Conservation (phyloP, 352 stramenopile species). For the Pythium angustatum region DNA sequence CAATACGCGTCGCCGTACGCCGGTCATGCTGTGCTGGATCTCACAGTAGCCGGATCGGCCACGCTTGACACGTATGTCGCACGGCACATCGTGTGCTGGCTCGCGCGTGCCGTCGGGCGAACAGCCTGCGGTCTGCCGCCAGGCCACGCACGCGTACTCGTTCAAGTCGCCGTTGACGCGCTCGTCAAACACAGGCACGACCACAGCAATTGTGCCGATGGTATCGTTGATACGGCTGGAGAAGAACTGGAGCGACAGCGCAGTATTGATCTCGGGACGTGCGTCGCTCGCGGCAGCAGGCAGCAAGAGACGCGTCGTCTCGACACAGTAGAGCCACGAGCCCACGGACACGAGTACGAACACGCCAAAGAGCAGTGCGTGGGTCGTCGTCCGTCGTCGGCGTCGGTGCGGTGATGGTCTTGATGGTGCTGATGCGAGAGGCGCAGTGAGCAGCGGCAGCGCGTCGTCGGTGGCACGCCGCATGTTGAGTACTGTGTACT, state of each 20-base stretch:
- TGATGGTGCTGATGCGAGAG: too few relatives aligned
- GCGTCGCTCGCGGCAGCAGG: background rate
- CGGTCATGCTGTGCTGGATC: conserved; percentile 11
- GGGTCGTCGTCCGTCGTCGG: background rate
- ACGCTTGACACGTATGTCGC: background rate
- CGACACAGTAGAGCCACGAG: background rate
- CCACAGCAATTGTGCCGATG: background rate
- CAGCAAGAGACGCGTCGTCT: background rate
- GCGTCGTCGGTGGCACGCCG: background rate
- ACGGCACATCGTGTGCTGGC: background rate
- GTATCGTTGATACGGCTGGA: too few relatives aligned
- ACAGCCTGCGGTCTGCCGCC: conserved; percentile 22
- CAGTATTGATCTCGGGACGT: background rate
- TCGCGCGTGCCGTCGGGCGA: conserved; percentile 15
- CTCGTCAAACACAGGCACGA: conserved; percentile 1
- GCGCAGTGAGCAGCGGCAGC: background rate
- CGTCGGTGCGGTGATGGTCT: background rate
- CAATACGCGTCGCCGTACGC: conserved; percentile 12
- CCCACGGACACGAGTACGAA: conserved; percentile 1
- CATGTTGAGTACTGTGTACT: background rate
- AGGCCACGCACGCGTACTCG: conserved; percentile 22
- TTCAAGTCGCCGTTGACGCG: conserved; percentile 2
- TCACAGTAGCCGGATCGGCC: conserved; percentile 28
- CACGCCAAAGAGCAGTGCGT: conserved; percentile 3
- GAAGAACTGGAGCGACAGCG: conserved; percentile 32